These are phyloP conservation scores for Citrus cavaleriei DNA, from an alignment of 345 rosid species.

Conservation along the genomic window DNA sequence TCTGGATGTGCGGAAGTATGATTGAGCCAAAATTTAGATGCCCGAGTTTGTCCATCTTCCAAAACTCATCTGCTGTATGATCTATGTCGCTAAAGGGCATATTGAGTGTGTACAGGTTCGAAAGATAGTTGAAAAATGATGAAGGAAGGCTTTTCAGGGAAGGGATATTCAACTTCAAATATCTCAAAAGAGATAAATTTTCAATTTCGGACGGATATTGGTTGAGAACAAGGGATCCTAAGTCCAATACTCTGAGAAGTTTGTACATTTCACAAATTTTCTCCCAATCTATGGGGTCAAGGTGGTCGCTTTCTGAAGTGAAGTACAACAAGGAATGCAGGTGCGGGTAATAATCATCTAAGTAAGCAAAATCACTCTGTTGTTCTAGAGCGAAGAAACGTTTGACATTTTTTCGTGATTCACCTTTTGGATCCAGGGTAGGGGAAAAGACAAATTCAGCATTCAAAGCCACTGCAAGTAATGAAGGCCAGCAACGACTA, in stretches of 20 bases:
- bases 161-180: neutral
- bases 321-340: neutral
- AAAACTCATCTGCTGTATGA: neutral
- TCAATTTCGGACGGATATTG: neutral
- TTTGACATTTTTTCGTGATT: no score
- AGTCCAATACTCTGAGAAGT: neutral
- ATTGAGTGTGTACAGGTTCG: neutral
- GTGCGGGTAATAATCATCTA: no score
- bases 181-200: neutral
- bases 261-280: neutral
- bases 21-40: neutral
- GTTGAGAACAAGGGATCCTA: neutral
- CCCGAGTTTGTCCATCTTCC: neutral
- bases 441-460: no score
- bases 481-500: no score
- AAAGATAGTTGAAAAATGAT: neutral
- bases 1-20: neutral
- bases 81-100: neutral
- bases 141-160: neutral
- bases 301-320: neutral
- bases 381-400: fast-evolving
- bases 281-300: no score
- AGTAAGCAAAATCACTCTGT: no score
- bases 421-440: no score
- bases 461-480: no score